Conservation (phyloP, 2,329 filamentous ascomycete species). For the Aspergillus piperis region DNA sequence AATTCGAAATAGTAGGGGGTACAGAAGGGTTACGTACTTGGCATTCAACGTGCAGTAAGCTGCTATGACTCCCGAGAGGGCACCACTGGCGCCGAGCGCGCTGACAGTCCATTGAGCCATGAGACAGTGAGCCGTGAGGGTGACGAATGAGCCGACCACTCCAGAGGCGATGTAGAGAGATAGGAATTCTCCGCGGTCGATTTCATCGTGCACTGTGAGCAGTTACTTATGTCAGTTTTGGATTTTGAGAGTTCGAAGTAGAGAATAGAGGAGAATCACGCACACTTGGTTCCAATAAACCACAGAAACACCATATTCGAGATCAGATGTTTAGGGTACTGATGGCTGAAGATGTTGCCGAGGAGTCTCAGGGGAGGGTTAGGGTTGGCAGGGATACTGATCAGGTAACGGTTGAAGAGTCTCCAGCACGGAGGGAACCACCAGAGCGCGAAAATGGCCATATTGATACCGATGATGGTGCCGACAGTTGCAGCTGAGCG, state of each 20-base stretch:
- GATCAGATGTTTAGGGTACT: constrained; percentile 53
- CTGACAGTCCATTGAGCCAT: constrained; percentile 46
- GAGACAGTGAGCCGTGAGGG: constrained; percentile 49
- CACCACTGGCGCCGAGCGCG: constrained; percentile 55
- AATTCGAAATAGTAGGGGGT: no score
- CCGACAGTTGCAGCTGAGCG: constrained; percentile 55
- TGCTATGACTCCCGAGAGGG: constrained; percentile 52
- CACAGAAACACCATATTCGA: constrained; percentile 58
- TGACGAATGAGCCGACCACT: constrained; percentile 49
- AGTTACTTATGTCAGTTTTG: no score
- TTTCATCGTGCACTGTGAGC: constrained; percentile 53
- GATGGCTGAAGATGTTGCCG: constrained; percentile 60
- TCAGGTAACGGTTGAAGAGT: constrained; percentile 58
- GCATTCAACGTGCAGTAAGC: constrained; percentile 52
- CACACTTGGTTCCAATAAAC: constrained; percentile 55
- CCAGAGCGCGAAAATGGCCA: constrained; percentile 55
- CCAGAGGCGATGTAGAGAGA: constrained; percentile 54
- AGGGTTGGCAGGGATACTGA: constrained; percentile 55
- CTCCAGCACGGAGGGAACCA: constrained; percentile 56
- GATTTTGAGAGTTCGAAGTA: background rate
- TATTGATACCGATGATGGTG: constrained; percentile 53
- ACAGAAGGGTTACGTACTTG: constrained; percentile 35
- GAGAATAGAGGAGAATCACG: constrained; percentile 17
- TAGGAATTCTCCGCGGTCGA: constrained; percentile 58
- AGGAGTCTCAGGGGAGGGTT: constrained; percentile 54